Evolutionary conservation across 805 yeast species (phyloP), one percentile per base, ranked within the genome.

Genomic region (Saccharomyces eubayanus): DNA sequence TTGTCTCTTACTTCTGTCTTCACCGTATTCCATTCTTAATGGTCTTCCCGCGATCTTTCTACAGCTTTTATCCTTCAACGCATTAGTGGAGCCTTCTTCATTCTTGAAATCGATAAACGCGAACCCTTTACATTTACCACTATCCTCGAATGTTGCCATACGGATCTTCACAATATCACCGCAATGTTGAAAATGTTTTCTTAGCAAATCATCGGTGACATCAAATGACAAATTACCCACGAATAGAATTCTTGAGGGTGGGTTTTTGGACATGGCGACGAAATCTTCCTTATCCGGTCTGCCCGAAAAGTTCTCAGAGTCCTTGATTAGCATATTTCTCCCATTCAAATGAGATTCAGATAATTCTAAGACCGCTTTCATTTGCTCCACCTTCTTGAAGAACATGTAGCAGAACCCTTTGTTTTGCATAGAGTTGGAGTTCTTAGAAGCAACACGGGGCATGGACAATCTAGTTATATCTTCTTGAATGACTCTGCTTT

Each of bases 61-160:
- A 60, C 87, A 82, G 31, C 78, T 62, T 68, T 82, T 84, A 58
- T 89, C 92, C 60, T 79, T 82, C 57, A 94, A 74, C 0, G 97
- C 98, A 40, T 76, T 76, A 0, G 94, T 87, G 30, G 97, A 91
- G 8, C 94, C 91, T 41, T 80, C 82, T 58, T 85, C 88, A 59
- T 83, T 84, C 57, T 75, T 80, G 72, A 91, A 92, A 69, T 92
- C 98, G 36, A 92, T 74, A 65, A 94, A 92, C 1, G 96, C 90
- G 74, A 92, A 92, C 1, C 98, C 98, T 70, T 94, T 94, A 75
- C 98, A 92, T 67, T 91, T 92, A 1, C 97, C 98, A 50, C 87
- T 75, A 67, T 92, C 99, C 72, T 94, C 90, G 71, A 92, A 92
- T n/a, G 99, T 91, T 3, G 98, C 98, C 95, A 91, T 92, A 69